Evolutionary conservation across 2,329 filamentous ascomycete species (phyloP).

Genomic region (Pochonia chlamydosporia): DNA sequence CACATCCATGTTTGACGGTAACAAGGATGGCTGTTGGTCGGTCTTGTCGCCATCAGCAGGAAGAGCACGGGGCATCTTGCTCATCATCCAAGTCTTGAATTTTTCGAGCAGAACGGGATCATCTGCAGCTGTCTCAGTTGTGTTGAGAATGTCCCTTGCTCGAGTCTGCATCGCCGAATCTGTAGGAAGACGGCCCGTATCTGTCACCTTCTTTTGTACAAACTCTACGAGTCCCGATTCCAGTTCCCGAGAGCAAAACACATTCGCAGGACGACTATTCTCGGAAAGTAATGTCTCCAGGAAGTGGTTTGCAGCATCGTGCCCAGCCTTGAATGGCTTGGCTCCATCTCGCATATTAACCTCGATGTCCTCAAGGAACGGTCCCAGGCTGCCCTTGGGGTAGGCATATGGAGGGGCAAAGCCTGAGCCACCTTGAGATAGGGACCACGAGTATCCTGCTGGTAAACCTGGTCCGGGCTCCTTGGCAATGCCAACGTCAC

Average conservation of each 20-base stretch:
- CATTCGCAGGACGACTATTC: constrained; percentile 38
- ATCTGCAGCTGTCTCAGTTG: constrained; percentile 46
- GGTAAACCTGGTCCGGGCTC: constrained; percentile 46
- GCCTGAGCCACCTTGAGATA: constrained; percentile 45
- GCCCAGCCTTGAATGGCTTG: constrained; percentile 37
- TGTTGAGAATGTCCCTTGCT: constrained; percentile 42
- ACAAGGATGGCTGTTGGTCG: constrained; percentile 7
- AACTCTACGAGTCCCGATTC: constrained; percentile 48
- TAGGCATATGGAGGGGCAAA: constrained; percentile 50
- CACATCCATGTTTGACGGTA: constrained; percentile 26
- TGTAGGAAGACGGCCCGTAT: constrained; percentile 35
- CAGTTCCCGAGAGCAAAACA: constrained; percentile 55
- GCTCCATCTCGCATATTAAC: constrained; percentile 28
- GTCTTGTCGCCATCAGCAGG: constrained; percentile 1
- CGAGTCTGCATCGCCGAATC: constrained; percentile 41
- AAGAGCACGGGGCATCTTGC: constrained; percentile 18
- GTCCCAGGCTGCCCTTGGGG: constrained; percentile 33
- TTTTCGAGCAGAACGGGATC: constrained; percentile 45
- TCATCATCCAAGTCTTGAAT: constrained; percentile 43
- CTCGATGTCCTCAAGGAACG: constrained; percentile 26
- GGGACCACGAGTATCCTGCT: constrained; percentile 35
- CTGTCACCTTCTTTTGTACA: constrained; percentile 34
- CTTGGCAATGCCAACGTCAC: constrained; percentile 46
- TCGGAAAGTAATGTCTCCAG: constrained; percentile 36
- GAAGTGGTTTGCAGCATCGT: constrained; percentile 41